Base-by-base conservation (phyloP, 2,329 filamentous ascomycete species). In the Xylaria sp. region DNA sequence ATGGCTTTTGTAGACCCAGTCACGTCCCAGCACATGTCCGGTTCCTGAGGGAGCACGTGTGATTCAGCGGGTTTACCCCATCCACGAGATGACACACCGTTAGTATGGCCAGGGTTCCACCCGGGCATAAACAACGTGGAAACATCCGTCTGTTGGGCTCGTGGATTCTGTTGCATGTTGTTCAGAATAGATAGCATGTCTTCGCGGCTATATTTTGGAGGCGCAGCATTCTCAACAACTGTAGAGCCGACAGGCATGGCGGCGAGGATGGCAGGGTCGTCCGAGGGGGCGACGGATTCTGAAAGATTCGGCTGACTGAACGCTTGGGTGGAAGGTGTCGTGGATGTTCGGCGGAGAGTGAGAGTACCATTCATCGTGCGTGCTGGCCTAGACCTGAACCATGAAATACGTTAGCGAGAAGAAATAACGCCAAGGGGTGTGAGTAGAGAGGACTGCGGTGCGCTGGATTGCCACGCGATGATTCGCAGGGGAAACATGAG, bases 11-110 rank as follows among this genome's bases (percentile, higher is more conserved):
- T 85, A 62, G 87, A 86, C 28, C 92, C 93, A 68, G 87, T 86
- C 67, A 87, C 82, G 77, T 97, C 93, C 96, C 95, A 99, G 80
- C 94, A 98, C 49, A 95, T 88, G 71, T 96, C 93, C n/a, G 94
- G 93, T 53, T 95, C 94, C 76, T 92, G 89, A 67, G 90, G 90
- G 71, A 87, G 84, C 71, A 92, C 89, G 78, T 93, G 91, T 67
- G 87, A 87, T 72, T 97, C 94, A 67, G 88, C 87, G 73, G 85
- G 86, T 79, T 94, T 93, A 60, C 92, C 92, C 93, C 93, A 97
- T 63, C 88, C 87, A 79, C 89, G 81, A 80, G 88, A 74, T 73
- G 83, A 76, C 80, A 85, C 76, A 78, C 90, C 89, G 74, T 93
- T 94, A 48, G 89, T 82, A 59, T 89, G 87, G 67, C 89, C 88